A percentile compares a stretch with the other conserved stretches of the same genome.
Evolutionary conservation across 495 filamentous ascomycete genomes (phyloP).

Genomic region (Friedmanniomyces endolithicus): DNA sequence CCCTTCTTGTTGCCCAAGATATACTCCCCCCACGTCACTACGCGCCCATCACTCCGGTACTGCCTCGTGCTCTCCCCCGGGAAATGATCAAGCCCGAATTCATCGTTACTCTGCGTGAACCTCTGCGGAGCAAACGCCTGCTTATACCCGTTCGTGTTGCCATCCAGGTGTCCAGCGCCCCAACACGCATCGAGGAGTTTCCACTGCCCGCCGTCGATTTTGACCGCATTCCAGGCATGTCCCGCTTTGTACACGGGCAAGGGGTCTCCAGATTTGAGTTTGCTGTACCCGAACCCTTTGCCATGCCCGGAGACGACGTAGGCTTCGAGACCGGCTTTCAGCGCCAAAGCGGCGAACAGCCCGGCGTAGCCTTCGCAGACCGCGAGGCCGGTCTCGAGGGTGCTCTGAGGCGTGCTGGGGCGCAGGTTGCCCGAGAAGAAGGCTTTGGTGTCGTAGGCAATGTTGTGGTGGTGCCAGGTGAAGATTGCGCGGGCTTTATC

Average conservation of each 20-base stretch:
- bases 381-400: constrained; percentile 59
- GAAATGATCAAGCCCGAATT: constrained; percentile 70
- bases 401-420: constrained; percentile 52
- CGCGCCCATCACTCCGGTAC: constrained; percentile 50
- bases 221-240: constrained; percentile 90
- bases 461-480: constrained; percentile 90
- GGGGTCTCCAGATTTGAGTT: constrained; percentile 41
- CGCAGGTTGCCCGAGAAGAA: constrained; percentile 62
- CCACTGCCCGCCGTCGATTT: constrained; percentile 75
- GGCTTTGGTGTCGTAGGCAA: constrained; percentile 63
- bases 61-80: constrained; percentile 54
- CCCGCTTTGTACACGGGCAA: constrained; percentile 46
- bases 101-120: constrained; percentile 73
- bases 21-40: constrained; percentile 68
- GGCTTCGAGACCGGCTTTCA: constrained; percentile 57
- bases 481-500: constrained; percentile 90
- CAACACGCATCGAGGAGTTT: constrained; percentile 87
- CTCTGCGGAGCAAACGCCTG: constrained; percentile 52
- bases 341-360: constrained; percentile 64
- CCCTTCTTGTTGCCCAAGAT: constrained; percentile 39
- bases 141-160: constrained; percentile 44
- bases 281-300: constrained; percentile 65
- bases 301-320: constrained; percentile 66
- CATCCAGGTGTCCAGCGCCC: constrained; percentile 60
- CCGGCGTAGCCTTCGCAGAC: constrained; percentile 88